Evolutionary conservation across 2,329 filamentous ascomycete species (phyloP).

Genomic region (Aspergillus ibericus): DNA sequence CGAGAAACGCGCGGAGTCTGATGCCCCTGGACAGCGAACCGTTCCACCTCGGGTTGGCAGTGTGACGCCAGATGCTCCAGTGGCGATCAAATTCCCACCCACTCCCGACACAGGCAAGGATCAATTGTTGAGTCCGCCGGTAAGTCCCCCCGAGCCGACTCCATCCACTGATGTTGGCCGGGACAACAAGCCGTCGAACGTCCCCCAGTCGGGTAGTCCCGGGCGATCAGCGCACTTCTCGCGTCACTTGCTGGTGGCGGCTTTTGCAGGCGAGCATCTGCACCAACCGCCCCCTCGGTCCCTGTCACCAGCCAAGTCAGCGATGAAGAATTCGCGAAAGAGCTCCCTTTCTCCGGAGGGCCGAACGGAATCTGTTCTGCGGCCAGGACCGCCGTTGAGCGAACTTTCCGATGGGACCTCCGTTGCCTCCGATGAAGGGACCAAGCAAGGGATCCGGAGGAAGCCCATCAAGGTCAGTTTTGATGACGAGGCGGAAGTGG

Average conservation of each 20-base stretch:
- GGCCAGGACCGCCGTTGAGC: slow-evolving; percentile 43
- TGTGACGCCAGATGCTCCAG: slow-evolving; percentile 9
- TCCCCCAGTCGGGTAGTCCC: slow-evolving; percentile 50
- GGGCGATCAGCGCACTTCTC: slow-evolving; percentile 60
- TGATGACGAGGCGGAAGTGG: slow-evolving; percentile 56
- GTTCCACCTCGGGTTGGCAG: background rate
- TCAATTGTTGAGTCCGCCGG: slow-evolving; percentile 14
- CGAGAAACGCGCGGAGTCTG: slow-evolving; percentile 33
- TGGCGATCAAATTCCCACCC: slow-evolving; percentile 10
- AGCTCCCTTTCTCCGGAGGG: slow-evolving; percentile 40
- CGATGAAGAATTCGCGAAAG: slow-evolving; percentile 57
- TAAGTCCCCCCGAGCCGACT: slow-evolving; percentile 23
- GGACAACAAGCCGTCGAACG: slow-evolving; percentile 19
- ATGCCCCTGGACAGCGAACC: background rate
- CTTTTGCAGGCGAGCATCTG: slow-evolving; percentile 45
- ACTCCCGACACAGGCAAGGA: slow-evolving; percentile 14
- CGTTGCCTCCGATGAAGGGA: slow-evolving; percentile 46
- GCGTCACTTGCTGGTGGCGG: slow-evolving; percentile 49
- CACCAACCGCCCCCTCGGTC: slow-evolving; percentile 62
- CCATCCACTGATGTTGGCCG: slow-evolving; percentile 16
- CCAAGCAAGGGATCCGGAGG: slow-evolving; percentile 47
- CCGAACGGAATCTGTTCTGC: slow-evolving; percentile 21
- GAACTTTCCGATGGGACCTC: slow-evolving; percentile 60
- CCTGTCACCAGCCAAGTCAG: slow-evolving; percentile 62
- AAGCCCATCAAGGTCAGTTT: slow-evolving; percentile 67